A percentile compares a stretch with the other conserved stretches of the same genome.
phyloP scores from a whole-genome alignment of 306 rosid species.

The Fragaria iinumae region DNA sequence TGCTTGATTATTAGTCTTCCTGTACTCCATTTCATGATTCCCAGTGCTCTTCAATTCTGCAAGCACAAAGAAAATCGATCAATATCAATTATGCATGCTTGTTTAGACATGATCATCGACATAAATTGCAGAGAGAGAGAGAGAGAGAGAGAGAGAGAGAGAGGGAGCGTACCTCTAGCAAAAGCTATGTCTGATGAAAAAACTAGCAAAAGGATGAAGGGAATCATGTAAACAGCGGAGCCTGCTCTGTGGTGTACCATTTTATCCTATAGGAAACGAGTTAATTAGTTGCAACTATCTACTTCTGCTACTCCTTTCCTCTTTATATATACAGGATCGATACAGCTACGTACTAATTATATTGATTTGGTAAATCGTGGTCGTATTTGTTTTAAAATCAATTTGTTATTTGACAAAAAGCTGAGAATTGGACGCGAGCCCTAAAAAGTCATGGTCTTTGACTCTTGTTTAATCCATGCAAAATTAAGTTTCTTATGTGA shows the following conservation, averaged over 20 bases:
- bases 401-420: background rate
- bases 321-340: too few species aligned
- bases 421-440: background rate
- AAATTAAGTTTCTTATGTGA: background rate
- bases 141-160: background rate
- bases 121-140: background rate
- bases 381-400: background rate
- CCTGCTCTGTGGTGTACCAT: background rate
- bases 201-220: background rate
- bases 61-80: background rate
- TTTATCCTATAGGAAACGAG: background rate
- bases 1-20: background rate
- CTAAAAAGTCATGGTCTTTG: background rate
- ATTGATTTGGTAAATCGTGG: too few species aligned
- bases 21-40: background rate
- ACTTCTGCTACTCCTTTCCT: background rate
- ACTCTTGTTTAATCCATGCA: background rate
- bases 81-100: background rate
- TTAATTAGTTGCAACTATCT: background rate
- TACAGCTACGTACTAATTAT: too few species aligned
- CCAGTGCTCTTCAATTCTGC: background rate
- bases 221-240: background rate
- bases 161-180: background rate
- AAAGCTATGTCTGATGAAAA: background rate
- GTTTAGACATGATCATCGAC: background rate